These are phyloP conservation scores for Xylaria grammica DNA, from an alignment of 495 filamentous ascomycete genomes.

Conservation along the genomic window DNA sequence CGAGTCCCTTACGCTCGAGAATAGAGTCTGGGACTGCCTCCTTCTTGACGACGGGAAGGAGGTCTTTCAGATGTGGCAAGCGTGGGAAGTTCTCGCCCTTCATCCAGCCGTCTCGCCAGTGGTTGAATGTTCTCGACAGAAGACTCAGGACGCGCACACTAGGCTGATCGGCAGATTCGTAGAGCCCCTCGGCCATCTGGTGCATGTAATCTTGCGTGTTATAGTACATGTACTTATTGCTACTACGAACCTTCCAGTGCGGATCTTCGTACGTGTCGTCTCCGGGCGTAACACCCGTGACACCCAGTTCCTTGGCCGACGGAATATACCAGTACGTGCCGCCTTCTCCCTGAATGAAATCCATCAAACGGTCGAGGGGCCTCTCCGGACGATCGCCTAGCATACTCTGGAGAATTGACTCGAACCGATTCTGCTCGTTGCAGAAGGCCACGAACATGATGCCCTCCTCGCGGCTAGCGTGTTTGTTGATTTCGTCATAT, in stretches of 20 bases:
- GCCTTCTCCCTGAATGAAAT: conserved; percentile 15
- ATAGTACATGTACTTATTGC: conserved; percentile 22
- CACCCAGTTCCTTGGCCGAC: conserved; percentile 19
- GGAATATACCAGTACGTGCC: conserved; percentile 24
- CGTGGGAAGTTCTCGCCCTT: conserved; percentile 16
- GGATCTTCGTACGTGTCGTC: conserved; percentile 24
- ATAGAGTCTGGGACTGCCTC: conserved; percentile 15
- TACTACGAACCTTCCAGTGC: conserved; percentile 20
- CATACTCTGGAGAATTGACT: conserved; percentile 28
- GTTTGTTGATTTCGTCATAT: conserved; percentile 8
- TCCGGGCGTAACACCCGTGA: conserved; percentile 15
- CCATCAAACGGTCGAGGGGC: conserved; percentile 28
- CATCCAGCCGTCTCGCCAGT: conserved; percentile 26
- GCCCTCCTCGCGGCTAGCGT: conserved; percentile 27
- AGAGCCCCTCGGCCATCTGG: conserved; percentile 19
- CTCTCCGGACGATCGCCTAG: conserved; percentile 25
- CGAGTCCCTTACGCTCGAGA: conserved; percentile 20
- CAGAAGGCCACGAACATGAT: conserved; percentile 33
- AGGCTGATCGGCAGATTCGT: conserved; percentile 11
- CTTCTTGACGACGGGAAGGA: conserved; percentile 4
- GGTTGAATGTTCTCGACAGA: conserved; percentile 20
- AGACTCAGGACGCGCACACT: conserved; percentile 22
- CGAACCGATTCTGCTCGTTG: conserved; percentile 33
- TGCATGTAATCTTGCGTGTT: conserved; percentile 26
- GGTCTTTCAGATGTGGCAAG: conserved; percentile 20